A percentile compares a stretch with the other conserved stretches of the same genome.
These are phyloP conservation scores for Artemisia tridentata DNA, from an alignment of 129 eudicot genomes.

Conservation along the genomic window DNA sequence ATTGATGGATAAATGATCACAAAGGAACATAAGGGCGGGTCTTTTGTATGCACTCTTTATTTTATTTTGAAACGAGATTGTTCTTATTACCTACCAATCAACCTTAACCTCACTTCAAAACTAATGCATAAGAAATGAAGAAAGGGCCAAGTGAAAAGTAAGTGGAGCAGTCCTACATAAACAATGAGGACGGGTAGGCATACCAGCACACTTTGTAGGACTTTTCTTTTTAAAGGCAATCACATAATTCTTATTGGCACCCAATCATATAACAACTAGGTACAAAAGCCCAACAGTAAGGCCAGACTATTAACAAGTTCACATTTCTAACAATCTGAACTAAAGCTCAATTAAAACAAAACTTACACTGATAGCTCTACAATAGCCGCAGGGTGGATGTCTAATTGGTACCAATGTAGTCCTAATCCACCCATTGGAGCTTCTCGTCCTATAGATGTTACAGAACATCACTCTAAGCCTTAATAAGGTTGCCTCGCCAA, in stretches of 20 bases:
- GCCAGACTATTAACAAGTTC: no score
- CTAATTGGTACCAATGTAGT: background rate
- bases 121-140: background rate
- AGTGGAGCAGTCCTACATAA: background rate
- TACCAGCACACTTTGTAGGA: conserved; percentile 8
- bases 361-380: background rate
- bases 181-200: background rate
- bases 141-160: background rate
- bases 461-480: background rate
- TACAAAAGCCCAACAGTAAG: no score
- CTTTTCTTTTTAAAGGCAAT: background rate
- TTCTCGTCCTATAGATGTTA: conserved; percentile 13
- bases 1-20: background rate
- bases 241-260: no score
- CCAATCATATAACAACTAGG: no score
- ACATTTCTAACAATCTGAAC: background rate
- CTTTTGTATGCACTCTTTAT: background rate
- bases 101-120: background rate
- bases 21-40: background rate
- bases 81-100: background rate
- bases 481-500: background rate
- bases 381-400: background rate
- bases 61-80: background rate
- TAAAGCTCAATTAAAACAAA: background rate
- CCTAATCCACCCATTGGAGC: background rate